These are phyloP conservation scores for Hyaloscypha variabilis DNA, from an alignment of 495 filamentous ascomycete species.

Conservation along the genomic window DNA sequence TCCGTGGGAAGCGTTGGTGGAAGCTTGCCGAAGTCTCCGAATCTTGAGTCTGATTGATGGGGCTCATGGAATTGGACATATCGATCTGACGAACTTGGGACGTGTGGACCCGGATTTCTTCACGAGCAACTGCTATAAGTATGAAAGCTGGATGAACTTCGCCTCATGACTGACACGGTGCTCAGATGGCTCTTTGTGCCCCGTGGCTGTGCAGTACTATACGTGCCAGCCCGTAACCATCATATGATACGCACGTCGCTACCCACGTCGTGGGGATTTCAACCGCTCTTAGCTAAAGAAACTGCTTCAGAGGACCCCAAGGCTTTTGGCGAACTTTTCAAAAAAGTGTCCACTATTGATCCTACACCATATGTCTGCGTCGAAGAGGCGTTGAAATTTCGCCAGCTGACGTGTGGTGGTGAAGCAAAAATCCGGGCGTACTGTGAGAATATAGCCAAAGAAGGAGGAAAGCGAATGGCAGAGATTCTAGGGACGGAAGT, in stretches of 20 bases:
- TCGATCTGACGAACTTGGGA: slow-evolving; percentile 63
- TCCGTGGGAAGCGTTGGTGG: slow-evolving; percentile 70
- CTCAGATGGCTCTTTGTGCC: slow-evolving; percentile 76
- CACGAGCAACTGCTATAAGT: slow-evolving; percentile 81
- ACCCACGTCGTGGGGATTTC: slow-evolving; percentile 68
- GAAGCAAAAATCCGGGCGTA: slow-evolving; percentile 69
- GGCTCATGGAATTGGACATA: slow-evolving; percentile 80
- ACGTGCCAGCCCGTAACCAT: slow-evolving; percentile 75
- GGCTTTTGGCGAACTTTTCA: slow-evolving; percentile 69
- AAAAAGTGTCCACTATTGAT: slow-evolving; percentile 78
- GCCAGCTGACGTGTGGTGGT: slow-evolving; percentile 64
- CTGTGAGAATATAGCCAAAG: slow-evolving; percentile 54
- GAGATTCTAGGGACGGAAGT: slow-evolving; percentile 69
- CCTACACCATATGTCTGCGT: slow-evolving; percentile 71
- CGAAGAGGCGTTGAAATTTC: slow-evolving; percentile 69
- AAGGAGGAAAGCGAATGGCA: slow-evolving; percentile 60
- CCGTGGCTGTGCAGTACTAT: slow-evolving; percentile 75
- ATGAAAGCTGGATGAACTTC: background rate
- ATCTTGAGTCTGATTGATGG: slow-evolving; percentile 68
- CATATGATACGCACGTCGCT: slow-evolving; percentile 70
- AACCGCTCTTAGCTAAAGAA: background rate
- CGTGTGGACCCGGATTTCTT: slow-evolving; percentile 69
- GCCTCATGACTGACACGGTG: background rate
- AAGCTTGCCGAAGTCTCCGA: slow-evolving; percentile 61
- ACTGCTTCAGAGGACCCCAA: background rate